Base-by-base conservation (phyloP, 2,329 filamentous ascomycete species). In the Colletotrichum liaoningense region DNA sequence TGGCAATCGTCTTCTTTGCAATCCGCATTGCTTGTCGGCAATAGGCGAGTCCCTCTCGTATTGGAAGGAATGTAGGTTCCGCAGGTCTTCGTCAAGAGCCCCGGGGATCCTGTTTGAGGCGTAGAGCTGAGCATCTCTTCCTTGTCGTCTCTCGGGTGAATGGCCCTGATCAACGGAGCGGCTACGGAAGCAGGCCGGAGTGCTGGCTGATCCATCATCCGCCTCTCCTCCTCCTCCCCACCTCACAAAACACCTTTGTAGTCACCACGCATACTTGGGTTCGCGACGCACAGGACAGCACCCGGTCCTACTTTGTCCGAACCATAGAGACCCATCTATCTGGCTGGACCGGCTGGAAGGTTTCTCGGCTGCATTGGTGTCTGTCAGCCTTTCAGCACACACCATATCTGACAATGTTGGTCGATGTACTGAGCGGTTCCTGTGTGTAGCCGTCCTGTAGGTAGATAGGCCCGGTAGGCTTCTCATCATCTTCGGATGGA, bases 231-330 rank as follows among this genome's bases (percentile, higher is more conserved):
- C 26, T 33, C 30, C 30, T 33, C 24, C 54, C 59, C 42, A 42
- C 38, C 38, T 42, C 16, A 42, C 16, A 16, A 14, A 42, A 42
- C 14, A 19, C 14, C 38, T 42, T 19, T 19, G 38, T 16, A 42
- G 38, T 19, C 11, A 42, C 54, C 11, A 42, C 54, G 64, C 42
- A 70, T 42, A 42, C 42, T 22, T 49, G 56, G 49, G 59, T 57
- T 69, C 46, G 56, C 59, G 24, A 38, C 67, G 70, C 70, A 69
- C 69, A 52, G 60, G 67, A 65, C 59, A 52, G 55, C 33, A n/a
- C 42, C 66, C 66, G 70, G 60, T 70, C 60, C 63, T 70, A 38
- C 62, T 70, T 65, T 70, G 63, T 62, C 67, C 70, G 67, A 73
- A 72, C 69, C 58, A 67, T 24, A 67, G 57, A 42, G 26, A 57